These are phyloP conservation scores for Mucor mucedo DNA, from an alignment of 371 early-diverging fungal species.

Conservation along the genomic window DNA sequence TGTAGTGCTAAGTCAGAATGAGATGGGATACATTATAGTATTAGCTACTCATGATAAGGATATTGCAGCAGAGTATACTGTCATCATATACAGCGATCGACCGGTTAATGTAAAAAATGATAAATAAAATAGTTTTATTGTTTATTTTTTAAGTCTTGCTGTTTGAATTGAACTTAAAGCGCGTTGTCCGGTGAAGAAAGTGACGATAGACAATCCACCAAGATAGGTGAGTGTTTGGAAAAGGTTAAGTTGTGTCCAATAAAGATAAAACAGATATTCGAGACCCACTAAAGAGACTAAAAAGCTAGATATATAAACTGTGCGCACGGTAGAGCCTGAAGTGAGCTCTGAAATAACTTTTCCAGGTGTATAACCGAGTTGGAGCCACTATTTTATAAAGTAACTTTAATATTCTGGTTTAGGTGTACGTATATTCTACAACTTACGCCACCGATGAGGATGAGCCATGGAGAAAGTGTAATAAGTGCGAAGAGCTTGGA, in stretches of 20 bases:
- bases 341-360: constrained; percentile 36
- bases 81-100: constrained; percentile 65
- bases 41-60: constrained; percentile 66
- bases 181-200: constrained; percentile 65
- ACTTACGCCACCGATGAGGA: constrained; percentile 65
- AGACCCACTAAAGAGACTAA: constrained; percentile 59
- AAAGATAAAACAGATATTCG: constrained; percentile 68
- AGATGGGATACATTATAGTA: constrained; percentile 64
- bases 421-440: background rate
- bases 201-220: constrained; percentile 53
- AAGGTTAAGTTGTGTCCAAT: constrained; percentile 74
- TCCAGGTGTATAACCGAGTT: constrained; percentile 56
- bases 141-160: constrained; percentile 28
- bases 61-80: constrained; percentile 57
- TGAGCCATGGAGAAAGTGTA: constrained; percentile 69
- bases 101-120: constrained; percentile 57
- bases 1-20: constrained; percentile 51
- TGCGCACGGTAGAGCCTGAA: constrained; percentile 29
- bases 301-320: constrained; percentile 61
- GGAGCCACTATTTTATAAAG: constrained; percentile 54
- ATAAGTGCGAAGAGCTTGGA: constrained; percentile 61
- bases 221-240: constrained; percentile 75
- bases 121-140: constrained; percentile 6
- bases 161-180: constrained; percentile 55
- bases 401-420: background rate